Evolutionary conservation across 2,329 filamentous ascomycete genomes (phyloP), one percentile per base, ranked within the genome.

Genomic region (Talaromyces sp.): DNA sequence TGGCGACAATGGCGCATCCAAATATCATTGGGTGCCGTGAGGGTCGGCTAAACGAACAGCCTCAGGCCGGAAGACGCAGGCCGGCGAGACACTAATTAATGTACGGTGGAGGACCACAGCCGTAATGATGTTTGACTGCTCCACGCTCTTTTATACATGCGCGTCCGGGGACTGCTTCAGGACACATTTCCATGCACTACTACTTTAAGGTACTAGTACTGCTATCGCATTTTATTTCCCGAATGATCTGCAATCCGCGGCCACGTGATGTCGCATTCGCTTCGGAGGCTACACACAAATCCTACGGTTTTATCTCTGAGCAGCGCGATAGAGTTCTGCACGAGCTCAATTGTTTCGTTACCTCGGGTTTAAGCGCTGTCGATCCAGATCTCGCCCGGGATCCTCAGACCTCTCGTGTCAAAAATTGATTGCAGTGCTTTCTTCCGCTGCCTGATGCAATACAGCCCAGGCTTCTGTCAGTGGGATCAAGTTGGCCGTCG

Each of bases 401-500:
- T 19, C 9, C 48, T 52, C 9, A 17, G 48, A 17, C 4, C 12
- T 29, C 11, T 29, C 11, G 24, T 9, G 35, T 58, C 31, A 65
- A 51, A 68, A 69, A 61, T 76, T 76, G 43, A 77, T 76, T 0
- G 65, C 69, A 14, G 64, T 65, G 56, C 68, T 74, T 48, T 69
- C 65, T 41, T 75, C 70, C 0, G 73, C 74, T 11, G 70, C 69
- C 24, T 68, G 65, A 32, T 67, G 62, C 56, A 76, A 60, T 38
- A 71, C 67, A 35, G 58, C 56, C 74, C 74, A 75, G 7, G 70
- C 72, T 17, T 65, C 69, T 27, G 72, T 59, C 55, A 61, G 61
- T 24, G 69, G 65, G 43, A 75, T 54, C 14, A 60, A 57, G 58
- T 65, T 64, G 17, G 60, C 64, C 32, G 50, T 63, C 57, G 70